Conservation (phyloP, 2,329 filamentous ascomycete species). For the Talaromyces verruculosus region DNA sequence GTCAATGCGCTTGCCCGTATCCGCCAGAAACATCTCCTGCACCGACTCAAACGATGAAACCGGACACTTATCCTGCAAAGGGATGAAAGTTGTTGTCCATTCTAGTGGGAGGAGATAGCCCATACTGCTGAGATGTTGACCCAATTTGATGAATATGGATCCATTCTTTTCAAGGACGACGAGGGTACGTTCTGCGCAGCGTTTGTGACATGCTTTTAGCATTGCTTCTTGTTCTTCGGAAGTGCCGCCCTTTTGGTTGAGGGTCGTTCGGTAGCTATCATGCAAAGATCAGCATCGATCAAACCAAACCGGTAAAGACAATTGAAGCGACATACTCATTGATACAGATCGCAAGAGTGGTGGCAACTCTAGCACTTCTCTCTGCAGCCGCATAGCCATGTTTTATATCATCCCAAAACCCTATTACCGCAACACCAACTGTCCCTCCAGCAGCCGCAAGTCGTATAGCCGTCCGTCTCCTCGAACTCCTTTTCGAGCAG, state of each 20-base stretch:
- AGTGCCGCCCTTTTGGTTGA: slow-evolving; percentile 67
- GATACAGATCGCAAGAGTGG: slow-evolving; percentile 75
- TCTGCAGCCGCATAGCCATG: slow-evolving; percentile 73
- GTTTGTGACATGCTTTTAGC: slow-evolving; percentile 81
- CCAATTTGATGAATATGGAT: slow-evolving; percentile 97
- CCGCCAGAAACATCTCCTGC: slow-evolving; percentile 77
- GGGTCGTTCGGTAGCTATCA: slow-evolving; percentile 76
- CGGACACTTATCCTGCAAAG: slow-evolving; percentile 91
- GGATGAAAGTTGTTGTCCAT: slow-evolving; percentile 95
- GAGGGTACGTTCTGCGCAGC: slow-evolving; percentile 86
- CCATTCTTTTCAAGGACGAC: slow-evolving; percentile 91
- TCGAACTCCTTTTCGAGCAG: slow-evolving; percentile 4
- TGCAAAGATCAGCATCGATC: not conserved
- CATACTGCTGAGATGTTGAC: slow-evolving; percentile 94
- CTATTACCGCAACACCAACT: slow-evolving; percentile 47
- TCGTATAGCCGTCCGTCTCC: slow-evolving; percentile 30
- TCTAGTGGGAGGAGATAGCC: slow-evolving; percentile 88
- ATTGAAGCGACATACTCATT: slow-evolving; percentile 69
- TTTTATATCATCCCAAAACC: slow-evolving; percentile 66
- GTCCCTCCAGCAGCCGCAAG: slow-evolving; percentile 36
- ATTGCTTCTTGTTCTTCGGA: slow-evolving; percentile 64
- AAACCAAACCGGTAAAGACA: not conserved
- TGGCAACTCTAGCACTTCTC: slow-evolving; percentile 74
- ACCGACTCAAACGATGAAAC: slow-evolving; percentile 87
- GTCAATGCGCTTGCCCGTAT: slow-evolving; percentile 75